Evolutionary conservation across 2,329 filamentous ascomycete genomes (phyloP), one percentile per base, ranked within the genome.

Genomic region (Aspergillus aculeatinus): DNA sequence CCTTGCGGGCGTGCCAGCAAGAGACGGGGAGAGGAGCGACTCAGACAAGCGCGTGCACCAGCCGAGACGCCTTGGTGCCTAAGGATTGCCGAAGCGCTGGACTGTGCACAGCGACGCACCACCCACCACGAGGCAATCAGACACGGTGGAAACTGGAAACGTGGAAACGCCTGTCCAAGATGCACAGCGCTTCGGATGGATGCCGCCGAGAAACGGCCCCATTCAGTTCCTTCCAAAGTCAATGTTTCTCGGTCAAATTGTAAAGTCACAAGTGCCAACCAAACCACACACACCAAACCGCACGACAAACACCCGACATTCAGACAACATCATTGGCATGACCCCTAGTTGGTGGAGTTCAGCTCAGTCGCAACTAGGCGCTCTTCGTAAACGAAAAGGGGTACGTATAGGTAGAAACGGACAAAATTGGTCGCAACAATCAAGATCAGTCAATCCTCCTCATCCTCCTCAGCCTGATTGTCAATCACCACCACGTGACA

Each of bases 171-270:
- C 54, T 60, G 55, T 19, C 50, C 51, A 55, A 59, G 23, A 35
- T 58, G 50, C 53, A 33, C 58, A 60, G 58, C 55, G 60, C 31
- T 58, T 63, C 57, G 63, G 59, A 62, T 59, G 58, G 31, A 25
- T 44, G 49, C 55, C 60, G 61, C 65, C 62, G 65, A 65, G 58
- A 63, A 63, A 64, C 53, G 56, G 63, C 59, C 65, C 65, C 63
- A 62, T 56, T 54, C 19, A n/a, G 16, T 14, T 11, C 12, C 33
- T 11, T 35, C 14, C 14, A n/a, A 33, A 48, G 55, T 63, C 57
- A 57, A 60, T 60, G 51, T 25, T 39, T 23, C 25, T 19, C n/a
- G 33, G 50, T 19, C 50, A 29, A 19, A n/a, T 21, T 19, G 50
- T 33, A 31, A 35, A 39, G n/a, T 31, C 16, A 25, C 33, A 11